Evolutionary conservation across 208 protist genomes (phyloP).

Genomic region (Crithidia bombi): DNA sequence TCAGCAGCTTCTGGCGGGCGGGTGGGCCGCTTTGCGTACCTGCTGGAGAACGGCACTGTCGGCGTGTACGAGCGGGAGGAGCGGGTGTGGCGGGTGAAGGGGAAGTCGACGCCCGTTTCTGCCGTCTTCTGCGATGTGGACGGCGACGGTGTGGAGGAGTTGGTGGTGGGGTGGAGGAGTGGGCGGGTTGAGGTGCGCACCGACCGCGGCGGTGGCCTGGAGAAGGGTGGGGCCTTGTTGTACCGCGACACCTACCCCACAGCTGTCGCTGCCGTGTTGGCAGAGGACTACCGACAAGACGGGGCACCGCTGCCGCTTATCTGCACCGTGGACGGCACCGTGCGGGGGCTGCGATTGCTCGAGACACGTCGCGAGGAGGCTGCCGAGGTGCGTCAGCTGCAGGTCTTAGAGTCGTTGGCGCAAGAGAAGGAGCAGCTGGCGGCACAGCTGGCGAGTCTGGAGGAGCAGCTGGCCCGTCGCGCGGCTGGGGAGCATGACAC

Average conservation of each 20-base stretch:
- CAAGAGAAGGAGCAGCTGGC: conserved; percentile 77
- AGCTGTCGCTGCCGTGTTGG: conserved; percentile 80
- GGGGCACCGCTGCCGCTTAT: conserved; percentile 79
- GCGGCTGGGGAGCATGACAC: conserved; percentile 58
- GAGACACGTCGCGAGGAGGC: conserved; percentile 48
- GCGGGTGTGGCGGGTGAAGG: conserved; percentile 90
- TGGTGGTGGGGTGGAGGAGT: conserved; percentile 90
- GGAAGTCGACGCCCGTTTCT: conserved; percentile 72
- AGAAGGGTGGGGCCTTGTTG: conserved; percentile 76
- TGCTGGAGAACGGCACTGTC: conserved; percentile 92
- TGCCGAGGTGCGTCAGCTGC: conserved; percentile 58
- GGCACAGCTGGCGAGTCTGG: conserved; percentile 72
- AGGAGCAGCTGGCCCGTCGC: conserved; percentile 54
- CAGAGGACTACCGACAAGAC: conserved; percentile 92
- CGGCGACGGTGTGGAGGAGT: conserved; percentile 91
- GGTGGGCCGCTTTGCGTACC: conserved; percentile 84
- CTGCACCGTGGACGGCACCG: conserved; percentile 84
- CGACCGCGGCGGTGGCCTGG: conserved; percentile 40
- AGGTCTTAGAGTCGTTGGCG: conserved; percentile 69
- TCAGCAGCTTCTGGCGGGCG: too few relatives aligned
- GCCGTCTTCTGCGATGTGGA: conserved; percentile 93
- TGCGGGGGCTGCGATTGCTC: conserved; percentile 84
- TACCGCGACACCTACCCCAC: conserved; percentile 78
- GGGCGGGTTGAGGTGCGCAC: conserved; percentile 89
- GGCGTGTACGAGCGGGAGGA: conserved; percentile 88